Conservation (phyloP, 768 basidiomycete genomes). For the Russula earlei region DNA sequence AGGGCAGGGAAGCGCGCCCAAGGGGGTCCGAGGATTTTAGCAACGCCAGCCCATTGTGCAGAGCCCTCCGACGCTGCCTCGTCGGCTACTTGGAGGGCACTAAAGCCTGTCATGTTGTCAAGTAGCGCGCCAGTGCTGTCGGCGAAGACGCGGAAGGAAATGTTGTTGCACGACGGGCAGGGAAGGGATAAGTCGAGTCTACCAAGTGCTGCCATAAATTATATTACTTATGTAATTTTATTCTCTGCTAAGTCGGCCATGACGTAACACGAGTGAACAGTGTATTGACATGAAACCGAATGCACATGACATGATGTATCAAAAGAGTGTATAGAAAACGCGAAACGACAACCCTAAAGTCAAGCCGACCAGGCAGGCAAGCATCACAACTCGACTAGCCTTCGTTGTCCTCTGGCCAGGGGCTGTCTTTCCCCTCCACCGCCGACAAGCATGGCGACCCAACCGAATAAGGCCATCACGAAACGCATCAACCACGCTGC, state of each 20-base stretch:
- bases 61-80: slow-evolving; percentile 32
- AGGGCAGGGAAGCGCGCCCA: slow-evolving; percentile 61
- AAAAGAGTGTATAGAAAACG: not conserved
- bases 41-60: slow-evolving; percentile 40
- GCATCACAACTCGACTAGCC: slow-evolving; percentile 2
- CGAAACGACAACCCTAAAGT: not conserved
- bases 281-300: too few species aligned
- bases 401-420: not conserved
- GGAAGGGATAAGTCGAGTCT: too few species aligned
- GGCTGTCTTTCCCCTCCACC: slow-evolving; percentile 12
- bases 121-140: not conserved
- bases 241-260: too few species aligned
- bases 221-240: too few species aligned
- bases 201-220: too few species aligned
- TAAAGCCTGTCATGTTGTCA: slow-evolving; percentile 41
- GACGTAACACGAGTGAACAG: too few species aligned
- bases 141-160: not conserved
- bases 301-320: not conserved
- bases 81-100: slow-evolving; percentile 37
- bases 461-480: slow-evolving; percentile 71
- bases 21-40: slow-evolving; percentile 55
- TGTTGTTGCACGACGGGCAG: too few species aligned
- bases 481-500: slow-evolving; percentile 74
- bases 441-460: slow-evolving; percentile 52
- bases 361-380: not conserved